Evolutionary conservation across 306 rosid genomes (phyloP).

Genomic region (Prunus dulcis): DNA sequence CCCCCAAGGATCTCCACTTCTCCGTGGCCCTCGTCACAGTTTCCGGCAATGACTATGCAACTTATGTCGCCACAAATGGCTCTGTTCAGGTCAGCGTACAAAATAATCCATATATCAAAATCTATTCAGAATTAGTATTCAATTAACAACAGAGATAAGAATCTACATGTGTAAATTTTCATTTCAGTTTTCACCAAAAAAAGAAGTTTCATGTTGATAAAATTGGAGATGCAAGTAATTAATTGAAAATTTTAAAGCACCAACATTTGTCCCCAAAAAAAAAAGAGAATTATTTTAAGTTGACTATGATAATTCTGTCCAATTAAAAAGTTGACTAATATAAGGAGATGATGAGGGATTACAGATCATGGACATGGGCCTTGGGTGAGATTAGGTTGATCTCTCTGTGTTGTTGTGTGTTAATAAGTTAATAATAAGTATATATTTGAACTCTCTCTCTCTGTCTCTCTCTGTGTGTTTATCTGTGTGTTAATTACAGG

Average conservation of each 20-base stretch:
- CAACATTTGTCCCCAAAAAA: no score
- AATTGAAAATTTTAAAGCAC: no score
- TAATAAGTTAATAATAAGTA: no score
- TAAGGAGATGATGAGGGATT: no score
- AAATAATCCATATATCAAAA: background rate
- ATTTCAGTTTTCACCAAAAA: no score
- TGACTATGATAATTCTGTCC: no score
- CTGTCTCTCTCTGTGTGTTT: background rate
- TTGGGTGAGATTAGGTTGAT: background rate
- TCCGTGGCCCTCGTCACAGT: constrained; percentile 69
- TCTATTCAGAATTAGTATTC: background rate
- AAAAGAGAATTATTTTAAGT: no score
- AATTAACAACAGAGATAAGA: no score
- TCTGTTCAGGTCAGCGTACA: constrained; percentile 37
- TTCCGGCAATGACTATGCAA: constrained; percentile 73
- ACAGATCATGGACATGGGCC: background rate
- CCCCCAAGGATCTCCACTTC: constrained; percentile 31
- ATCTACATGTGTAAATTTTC: no score
- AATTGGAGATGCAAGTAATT: background rate
- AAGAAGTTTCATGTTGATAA: no score
- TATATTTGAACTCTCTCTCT: background rate
- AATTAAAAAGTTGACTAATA: no score
- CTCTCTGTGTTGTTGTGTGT: background rate
- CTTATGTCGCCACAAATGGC: constrained; percentile 37
- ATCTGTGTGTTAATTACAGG: constrained; percentile 33